Conservation (phyloP, 139 green algal species). For the Astrephomene gubernaculifera region DNA sequence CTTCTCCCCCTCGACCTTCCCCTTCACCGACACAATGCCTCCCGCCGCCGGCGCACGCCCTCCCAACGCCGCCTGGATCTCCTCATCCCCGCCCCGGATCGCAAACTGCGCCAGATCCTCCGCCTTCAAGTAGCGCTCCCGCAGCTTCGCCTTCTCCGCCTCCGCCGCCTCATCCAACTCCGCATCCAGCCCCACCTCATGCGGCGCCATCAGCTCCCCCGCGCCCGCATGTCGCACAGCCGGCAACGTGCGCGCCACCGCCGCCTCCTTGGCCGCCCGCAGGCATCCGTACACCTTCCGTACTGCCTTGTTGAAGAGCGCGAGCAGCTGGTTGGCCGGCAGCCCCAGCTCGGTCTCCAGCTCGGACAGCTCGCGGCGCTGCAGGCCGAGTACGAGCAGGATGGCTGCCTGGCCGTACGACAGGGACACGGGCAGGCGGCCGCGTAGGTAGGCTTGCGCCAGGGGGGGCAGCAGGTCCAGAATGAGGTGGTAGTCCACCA, state of each 20-base stretch:
- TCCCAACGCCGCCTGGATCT: conserved; percentile 71
- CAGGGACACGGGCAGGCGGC: conserved; percentile 82
- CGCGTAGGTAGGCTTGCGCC: conserved; percentile 84
- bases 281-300: conserved; percentile 87
- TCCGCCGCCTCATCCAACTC: conserved; percentile 88
- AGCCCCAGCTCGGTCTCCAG: conserved; percentile 79
- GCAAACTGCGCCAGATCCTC: conserved; percentile 82
- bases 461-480: conserved; percentile 89
- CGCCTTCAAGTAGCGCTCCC: conserved; percentile 61
- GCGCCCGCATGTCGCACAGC: conserved; percentile 7
- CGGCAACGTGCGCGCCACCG: conserved; percentile 75
- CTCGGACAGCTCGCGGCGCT: conserved; percentile 72
- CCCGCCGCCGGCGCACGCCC: conserved; percentile 45
- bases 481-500: conserved; percentile 97
- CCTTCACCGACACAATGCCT: conserved; percentile 52
- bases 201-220: conserved; percentile 53
- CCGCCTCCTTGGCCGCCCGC: conserved; percentile 75
- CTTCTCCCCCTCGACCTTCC: neutral
- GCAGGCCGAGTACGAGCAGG: conserved; percentile 82
- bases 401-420: conserved; percentile 89
- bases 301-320: conserved; percentile 97
- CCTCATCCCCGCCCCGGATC: conserved; percentile 65
- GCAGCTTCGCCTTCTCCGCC: conserved; percentile 45
- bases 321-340: conserved; percentile 86
- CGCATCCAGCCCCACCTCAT: conserved; percentile 74